Conservation (phyloP, 441 rosid species). For the Dalechampia spathulata region DNA sequence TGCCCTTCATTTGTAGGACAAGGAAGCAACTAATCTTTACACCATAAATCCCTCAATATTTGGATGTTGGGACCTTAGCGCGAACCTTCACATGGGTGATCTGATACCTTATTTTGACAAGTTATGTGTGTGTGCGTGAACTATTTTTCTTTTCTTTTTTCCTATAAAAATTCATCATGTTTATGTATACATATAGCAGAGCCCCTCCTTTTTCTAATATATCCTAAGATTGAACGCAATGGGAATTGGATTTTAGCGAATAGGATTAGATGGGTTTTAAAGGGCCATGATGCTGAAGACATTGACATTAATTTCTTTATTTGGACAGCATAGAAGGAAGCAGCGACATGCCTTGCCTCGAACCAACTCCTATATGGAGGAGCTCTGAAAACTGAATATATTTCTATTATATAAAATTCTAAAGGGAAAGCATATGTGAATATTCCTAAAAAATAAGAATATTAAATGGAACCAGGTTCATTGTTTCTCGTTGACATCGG, state of each 20-base stretch:
- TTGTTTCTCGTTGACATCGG: too few relatives aligned
- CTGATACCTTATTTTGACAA: constrained; percentile 9
- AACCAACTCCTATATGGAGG: background rate
- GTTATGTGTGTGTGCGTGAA: too few relatives aligned
- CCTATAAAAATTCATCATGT: too few relatives aligned
- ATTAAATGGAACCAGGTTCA: too few relatives aligned
- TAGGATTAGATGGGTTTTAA: constrained; percentile 5
- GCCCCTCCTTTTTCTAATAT: too few relatives aligned
- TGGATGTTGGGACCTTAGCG: constrained; percentile 18
- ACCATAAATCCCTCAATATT: constrained; percentile 7
- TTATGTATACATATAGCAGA: too few relatives aligned
- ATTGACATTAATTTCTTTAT: background rate
- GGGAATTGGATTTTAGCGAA: constrained; percentile 3
- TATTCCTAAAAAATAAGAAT: too few relatives aligned
- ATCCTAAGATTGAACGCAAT: constrained; percentile 1
- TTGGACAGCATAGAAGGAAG: constrained; percentile 9
- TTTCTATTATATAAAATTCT: too few relatives aligned
- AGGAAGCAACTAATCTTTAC: constrained; percentile 18
- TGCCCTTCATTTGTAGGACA: constrained; percentile 20
- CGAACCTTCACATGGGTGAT: constrained; percentile 29
- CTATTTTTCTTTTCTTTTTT: too few relatives aligned
- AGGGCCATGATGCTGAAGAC: constrained; percentile 8
- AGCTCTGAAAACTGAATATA: too few relatives aligned
- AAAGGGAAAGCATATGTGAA: too few relatives aligned
- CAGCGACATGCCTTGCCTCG: constrained; percentile 13